A percentile compares a stretch with the other conserved stretches of the same genome.
These are phyloP conservation scores for Ophiosphaerella narmari DNA, from an alignment of 2,329 filamentous ascomycete genomes.

Conservation along the genomic window DNA sequence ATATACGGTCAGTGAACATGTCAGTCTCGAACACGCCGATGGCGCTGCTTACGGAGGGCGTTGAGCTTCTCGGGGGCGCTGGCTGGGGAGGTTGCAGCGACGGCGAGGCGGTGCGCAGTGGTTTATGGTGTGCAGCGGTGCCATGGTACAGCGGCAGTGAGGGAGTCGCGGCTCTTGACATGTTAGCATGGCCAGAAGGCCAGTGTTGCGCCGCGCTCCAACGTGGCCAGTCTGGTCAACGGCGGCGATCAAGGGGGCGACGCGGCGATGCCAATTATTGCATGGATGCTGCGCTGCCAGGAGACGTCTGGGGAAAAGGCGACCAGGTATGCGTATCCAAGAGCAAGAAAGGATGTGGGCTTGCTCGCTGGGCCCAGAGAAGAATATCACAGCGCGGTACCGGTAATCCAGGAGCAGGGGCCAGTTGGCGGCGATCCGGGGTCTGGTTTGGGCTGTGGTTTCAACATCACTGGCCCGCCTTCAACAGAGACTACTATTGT, in stretches of 20 bases:
- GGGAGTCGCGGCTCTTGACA: constrained; percentile 66
- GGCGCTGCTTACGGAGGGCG: constrained; percentile 31
- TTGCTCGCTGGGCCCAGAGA: too few species aligned
- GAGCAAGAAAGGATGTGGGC: neutral
- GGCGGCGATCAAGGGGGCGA: constrained; percentile 6
- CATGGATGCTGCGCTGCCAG: constrained; percentile 23
- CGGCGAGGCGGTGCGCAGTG: constrained; percentile 36
- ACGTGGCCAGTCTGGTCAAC: constrained; percentile 34
- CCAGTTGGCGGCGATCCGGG: constrained; percentile 16
- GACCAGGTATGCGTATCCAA: neutral
- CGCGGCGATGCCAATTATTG: constrained; percentile 17
- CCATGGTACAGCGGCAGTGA: constrained; percentile 63
- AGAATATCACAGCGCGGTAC: constrained; percentile 23
- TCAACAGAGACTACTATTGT: neutral
- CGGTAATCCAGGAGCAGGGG: constrained; percentile 18
- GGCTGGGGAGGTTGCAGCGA: constrained; percentile 34
- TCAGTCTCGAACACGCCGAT: neutral
- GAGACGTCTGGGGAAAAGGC: neutral
- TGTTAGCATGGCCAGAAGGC: constrained; percentile 58
- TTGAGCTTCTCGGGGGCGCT: constrained; percentile 30
- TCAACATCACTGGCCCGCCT: constrained; percentile 2
- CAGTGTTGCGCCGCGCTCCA: constrained; percentile 35
- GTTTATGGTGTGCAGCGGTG: constrained; percentile 35
- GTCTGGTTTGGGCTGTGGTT: constrained; percentile 8
- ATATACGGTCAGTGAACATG: neutral